Conservation (phyloP, 2,329 filamentous ascomycete species). For the Corniculantispora saksenae region DNA sequence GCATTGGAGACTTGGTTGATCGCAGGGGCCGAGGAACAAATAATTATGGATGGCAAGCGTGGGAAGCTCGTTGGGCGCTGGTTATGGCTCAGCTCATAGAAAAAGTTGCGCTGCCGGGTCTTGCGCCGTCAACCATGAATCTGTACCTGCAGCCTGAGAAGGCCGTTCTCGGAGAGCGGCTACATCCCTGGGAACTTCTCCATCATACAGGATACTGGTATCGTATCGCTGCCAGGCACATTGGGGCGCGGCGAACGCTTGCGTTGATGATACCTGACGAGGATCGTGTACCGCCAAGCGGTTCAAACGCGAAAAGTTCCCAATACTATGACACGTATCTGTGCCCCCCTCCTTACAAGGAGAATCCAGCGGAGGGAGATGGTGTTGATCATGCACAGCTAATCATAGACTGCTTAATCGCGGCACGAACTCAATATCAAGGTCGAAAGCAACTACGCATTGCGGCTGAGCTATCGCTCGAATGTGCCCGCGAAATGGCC, state of each 20-base stretch:
- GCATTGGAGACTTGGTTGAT: conserved; percentile 76
- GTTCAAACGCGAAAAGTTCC: conserved; percentile 49
- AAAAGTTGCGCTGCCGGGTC: conserved; percentile 52
- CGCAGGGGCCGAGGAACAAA: conserved; percentile 79
- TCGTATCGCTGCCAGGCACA: conserved; percentile 59
- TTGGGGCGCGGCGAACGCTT: conserved; percentile 52
- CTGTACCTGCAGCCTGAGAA: conserved; percentile 62
- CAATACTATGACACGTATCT: conserved; percentile 67
- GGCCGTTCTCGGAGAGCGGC: conserved; percentile 54
- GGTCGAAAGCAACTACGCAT: conserved; percentile 54
- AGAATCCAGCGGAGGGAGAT: conserved; percentile 52
- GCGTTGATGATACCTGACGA: conserved; percentile 61
- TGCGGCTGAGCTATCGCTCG: conserved; percentile 57
- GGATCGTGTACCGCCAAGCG: conserved; percentile 54
- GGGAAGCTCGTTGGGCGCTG: conserved; percentile 75
- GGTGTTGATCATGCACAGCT: conserved; percentile 58
- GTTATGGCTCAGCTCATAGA: conserved; percentile 64
- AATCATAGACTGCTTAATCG: conserved; percentile 54
- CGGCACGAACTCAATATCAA: conserved; percentile 56
- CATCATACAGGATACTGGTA: conserved; percentile 71
- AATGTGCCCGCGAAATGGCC: conserved; percentile 58
- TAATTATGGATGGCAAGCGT: conserved; percentile 92
- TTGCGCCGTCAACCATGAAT: conserved; percentile 44
- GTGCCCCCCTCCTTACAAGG: conserved; percentile 63
- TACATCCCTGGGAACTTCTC: conserved; percentile 64